Evolutionary conservation across 768 basidiomycete species (phyloP).

Genomic region (Piloderma croceum): DNA sequence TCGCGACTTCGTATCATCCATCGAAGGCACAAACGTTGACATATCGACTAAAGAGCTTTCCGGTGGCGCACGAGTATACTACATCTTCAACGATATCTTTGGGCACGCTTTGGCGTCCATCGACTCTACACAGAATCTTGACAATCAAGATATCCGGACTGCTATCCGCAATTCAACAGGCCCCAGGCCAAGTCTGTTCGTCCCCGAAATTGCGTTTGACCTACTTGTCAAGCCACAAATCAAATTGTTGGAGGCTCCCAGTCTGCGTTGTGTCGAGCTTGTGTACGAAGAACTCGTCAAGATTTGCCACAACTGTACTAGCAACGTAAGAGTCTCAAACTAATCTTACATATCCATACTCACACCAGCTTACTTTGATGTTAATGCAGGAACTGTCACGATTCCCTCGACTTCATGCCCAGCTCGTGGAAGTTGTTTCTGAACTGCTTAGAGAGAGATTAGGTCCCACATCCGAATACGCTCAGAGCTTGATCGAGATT

Average conservation of each 20-base stretch:
- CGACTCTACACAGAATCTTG: slow-evolving; percentile 86
- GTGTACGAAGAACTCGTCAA: slow-evolving; percentile 99
- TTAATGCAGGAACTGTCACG: slow-evolving; percentile 79
- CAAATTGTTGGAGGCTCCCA: slow-evolving; percentile 90
- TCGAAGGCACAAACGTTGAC: slow-evolving; percentile 94
- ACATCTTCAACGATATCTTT: slow-evolving; percentile 99
- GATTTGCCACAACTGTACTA: slow-evolving; percentile 98
- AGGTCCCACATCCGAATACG: slow-evolving; percentile 95
- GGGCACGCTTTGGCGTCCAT: slow-evolving; percentile 86
- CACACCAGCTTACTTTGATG: neutral
- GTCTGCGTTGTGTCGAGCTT: slow-evolving; percentile 91
- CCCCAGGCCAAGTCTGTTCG: slow-evolving; percentile 91
- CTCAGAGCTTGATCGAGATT: slow-evolving; percentile 91
- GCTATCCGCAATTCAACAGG: slow-evolving; percentile 98
- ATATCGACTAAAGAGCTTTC: slow-evolving; percentile 98
- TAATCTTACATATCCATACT: neutral
- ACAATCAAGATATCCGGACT: slow-evolving; percentile 92
- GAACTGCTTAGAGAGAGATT: slow-evolving; percentile 92
- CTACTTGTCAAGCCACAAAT: slow-evolving; percentile 97
- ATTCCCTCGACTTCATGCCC: slow-evolving; percentile 89
- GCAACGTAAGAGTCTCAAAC: slow-evolving; percentile 48
- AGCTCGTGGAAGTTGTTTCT: slow-evolving; percentile 94
- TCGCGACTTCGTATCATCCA: slow-evolving; percentile 92
- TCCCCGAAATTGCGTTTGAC: slow-evolving; percentile 96
- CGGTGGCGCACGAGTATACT: slow-evolving; percentile 96